phyloP scores from a whole-genome alignment of 805 yeast species.

The Blastobotrys terrestris region DNA sequence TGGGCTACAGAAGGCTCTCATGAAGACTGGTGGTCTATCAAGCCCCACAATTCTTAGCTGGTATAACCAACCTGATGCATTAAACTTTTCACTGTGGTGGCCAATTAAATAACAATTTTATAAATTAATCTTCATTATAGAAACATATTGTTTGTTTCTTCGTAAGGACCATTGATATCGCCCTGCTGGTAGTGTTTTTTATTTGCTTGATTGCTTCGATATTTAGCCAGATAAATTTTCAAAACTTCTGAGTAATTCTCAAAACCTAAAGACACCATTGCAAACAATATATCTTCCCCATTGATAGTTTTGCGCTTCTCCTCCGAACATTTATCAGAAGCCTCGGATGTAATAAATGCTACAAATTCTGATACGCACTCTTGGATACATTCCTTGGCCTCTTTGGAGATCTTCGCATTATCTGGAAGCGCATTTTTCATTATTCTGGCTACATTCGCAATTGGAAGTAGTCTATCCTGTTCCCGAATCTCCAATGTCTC shows the following conservation, averaged over 20 bases:
- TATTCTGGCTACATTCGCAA: constrained; percentile 60
- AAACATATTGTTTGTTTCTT: constrained; percentile 1
- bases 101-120: too few relatives aligned
- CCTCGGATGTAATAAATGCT: constrained; percentile 60
- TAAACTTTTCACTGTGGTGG: too few relatives aligned
- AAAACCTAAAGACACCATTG: constrained; percentile 60
- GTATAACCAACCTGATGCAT: too few relatives aligned
- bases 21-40: too few relatives aligned
- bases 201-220: constrained; percentile 38
- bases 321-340: constrained; percentile 54
- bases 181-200: constrained; percentile 7
- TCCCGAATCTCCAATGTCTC: constrained; percentile 48
- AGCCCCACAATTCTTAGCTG: too few relatives aligned
- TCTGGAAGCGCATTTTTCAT: constrained; percentile 70
- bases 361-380: constrained; percentile 66
- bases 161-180: constrained; percentile 13
- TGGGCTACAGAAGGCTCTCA: too few relatives aligned
- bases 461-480: constrained; percentile 57
- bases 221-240: constrained; percentile 62
- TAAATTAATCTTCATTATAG: too few relatives aligned
- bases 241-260: constrained; percentile 66
- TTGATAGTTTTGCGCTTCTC: constrained; percentile 66
- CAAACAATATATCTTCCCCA: constrained; percentile 61
- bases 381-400: constrained; percentile 72
- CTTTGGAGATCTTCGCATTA: constrained; percentile 71